Conservation (phyloP, 2,329 filamentous ascomycete species). For the Aspergillus neotritici region DNA sequence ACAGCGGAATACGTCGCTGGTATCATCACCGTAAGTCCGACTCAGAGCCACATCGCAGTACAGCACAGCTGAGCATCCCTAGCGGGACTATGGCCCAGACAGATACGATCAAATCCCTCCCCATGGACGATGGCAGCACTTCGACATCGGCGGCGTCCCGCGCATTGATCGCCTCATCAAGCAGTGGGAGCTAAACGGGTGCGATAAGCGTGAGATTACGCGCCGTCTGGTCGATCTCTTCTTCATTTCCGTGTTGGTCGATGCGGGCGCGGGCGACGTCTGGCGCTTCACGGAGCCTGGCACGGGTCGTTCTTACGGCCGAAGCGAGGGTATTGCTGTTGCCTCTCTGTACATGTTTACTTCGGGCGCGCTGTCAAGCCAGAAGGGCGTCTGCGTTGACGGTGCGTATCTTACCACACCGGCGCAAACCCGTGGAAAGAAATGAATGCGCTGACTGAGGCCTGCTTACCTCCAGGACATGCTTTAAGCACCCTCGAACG, state of each 20-base stretch:
- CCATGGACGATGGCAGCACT: slow-evolving; percentile 59
- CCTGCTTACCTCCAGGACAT: slow-evolving; percentile 16
- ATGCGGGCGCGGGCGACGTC: slow-evolving; percentile 50
- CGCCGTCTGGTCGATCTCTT: slow-evolving; percentile 57
- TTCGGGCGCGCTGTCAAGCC: too few relatives aligned
- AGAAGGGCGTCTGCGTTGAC: too few relatives aligned
- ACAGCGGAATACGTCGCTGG: too few relatives aligned
- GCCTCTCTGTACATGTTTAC: slow-evolving; percentile 48
- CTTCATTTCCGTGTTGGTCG: slow-evolving; percentile 55
- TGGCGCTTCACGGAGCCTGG: slow-evolving; percentile 45
- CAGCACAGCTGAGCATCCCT: too few relatives aligned
- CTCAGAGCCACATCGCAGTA: too few relatives aligned
- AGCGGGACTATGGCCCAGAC: slow-evolving; percentile 50
- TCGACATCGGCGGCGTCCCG: slow-evolving; percentile 51
- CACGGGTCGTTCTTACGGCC: slow-evolving; percentile 25
- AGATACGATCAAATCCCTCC: slow-evolving; percentile 47
- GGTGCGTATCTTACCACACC: too few relatives aligned
- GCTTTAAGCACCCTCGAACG: slow-evolving; percentile 34
- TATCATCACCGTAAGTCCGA: too few relatives aligned
- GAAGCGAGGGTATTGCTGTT: slow-evolving; percentile 50
- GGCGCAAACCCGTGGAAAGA: too few relatives aligned
- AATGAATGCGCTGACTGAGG: not conserved
- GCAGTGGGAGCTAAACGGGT: slow-evolving; percentile 40
- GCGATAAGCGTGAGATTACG: slow-evolving; percentile 45
- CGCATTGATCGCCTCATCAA: slow-evolving; percentile 45